Evolutionary conservation across 78 protist genomes (phyloP).

Genomic region (Dictyostelium capitatum): DNA sequence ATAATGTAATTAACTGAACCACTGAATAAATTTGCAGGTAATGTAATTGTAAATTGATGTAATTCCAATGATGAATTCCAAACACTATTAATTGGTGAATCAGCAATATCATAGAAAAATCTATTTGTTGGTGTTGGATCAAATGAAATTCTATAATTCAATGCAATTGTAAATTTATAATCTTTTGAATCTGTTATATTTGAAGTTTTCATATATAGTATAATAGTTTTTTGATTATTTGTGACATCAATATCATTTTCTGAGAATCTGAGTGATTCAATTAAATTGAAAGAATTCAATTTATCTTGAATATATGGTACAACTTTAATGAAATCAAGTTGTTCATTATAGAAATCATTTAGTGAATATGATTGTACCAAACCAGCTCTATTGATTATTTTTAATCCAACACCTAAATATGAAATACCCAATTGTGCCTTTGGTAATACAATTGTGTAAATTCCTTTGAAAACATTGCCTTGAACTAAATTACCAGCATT

Average conservation of each 20-base stretch:
- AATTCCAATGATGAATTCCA: not conserved
- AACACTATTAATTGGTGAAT: not conserved
- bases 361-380: not conserved
- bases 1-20: not conserved
- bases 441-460: not conserved
- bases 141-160: not conserved
- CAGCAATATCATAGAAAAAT: not conserved
- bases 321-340: not conserved
- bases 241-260: conserved; percentile 4
- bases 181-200: not conserved
- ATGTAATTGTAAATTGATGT: not conserved
- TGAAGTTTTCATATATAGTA: not conserved
- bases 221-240: not conserved
- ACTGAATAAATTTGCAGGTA: not conserved
- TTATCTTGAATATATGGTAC: not conserved
- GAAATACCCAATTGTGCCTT: not conserved
- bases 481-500: not conserved
- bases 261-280: not conserved
- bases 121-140: not conserved
- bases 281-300: not conserved
- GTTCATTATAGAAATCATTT: not conserved
- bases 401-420: not conserved
- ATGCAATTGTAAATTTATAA: too few relatives aligned
- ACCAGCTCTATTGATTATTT: not conserved
- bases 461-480: not conserved